Evolutionary conservation across 2,329 filamentous ascomycete species (phyloP).

Genomic region (Verticillium klebahnii): DNA sequence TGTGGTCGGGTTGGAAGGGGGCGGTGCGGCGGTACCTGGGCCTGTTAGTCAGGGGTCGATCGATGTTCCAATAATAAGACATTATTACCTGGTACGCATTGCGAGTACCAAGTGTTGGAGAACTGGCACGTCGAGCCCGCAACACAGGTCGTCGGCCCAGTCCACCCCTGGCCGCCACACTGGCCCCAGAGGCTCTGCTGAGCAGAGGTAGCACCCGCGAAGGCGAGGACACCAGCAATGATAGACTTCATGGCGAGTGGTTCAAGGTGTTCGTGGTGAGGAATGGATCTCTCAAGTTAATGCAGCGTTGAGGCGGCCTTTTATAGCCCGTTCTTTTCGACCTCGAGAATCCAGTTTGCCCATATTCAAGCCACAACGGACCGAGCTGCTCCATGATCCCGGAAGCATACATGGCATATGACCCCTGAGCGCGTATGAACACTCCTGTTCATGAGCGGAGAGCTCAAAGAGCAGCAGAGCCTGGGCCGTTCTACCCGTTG

Average conservation of each 20-base stretch:
- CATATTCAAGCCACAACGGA: background rate
- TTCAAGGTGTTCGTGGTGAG: background rate
- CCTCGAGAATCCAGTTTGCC: background rate
- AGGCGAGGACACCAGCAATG: slow-evolving; percentile 3
- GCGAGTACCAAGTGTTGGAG: slow-evolving; percentile 34
- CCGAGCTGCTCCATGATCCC: background rate
- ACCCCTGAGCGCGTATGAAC: background rate
- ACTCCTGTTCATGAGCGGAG: background rate
- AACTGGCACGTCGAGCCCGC: slow-evolving; percentile 29
- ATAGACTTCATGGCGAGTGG: slow-evolving; percentile 7
- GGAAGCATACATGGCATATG: background rate
- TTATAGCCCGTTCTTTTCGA: background rate
- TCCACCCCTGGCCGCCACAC: slow-evolving; percentile 31
- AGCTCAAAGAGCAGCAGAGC: background rate
- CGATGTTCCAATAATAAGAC: slow-evolving; percentile 28
- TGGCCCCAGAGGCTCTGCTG: slow-evolving; percentile 23
- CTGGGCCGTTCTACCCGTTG: background rate
- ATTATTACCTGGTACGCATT: slow-evolving; percentile 24
- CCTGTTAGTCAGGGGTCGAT: slow-evolving; percentile 37
- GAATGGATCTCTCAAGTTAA: background rate
- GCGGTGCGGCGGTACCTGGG: slow-evolving; percentile 35
- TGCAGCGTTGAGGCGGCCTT: background rate
- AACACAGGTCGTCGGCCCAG: slow-evolving; percentile 29
- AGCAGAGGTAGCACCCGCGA: slow-evolving; percentile 10
- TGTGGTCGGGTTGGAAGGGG: slow-evolving; percentile 23